Evolutionary conservation across 208 protist species (phyloP), one percentile per base, ranked within the genome.

Genomic region (Trypanosoma lewisi): DNA sequence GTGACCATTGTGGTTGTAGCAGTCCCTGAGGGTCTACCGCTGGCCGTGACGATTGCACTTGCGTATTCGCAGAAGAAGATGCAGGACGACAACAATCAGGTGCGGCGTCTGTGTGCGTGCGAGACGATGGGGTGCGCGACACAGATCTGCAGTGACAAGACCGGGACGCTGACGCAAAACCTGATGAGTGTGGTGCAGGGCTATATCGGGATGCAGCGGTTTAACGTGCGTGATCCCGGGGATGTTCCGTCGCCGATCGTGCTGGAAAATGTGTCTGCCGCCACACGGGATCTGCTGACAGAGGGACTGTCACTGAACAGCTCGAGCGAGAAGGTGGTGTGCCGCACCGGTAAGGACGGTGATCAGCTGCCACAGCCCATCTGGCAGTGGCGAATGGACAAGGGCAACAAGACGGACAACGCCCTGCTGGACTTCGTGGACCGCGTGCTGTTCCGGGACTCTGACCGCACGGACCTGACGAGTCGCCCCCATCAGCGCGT

Each of bases 11-110:
- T 99, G 12, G 98, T 98, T 21, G 97, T 99, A 30, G 98, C 98
- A 14, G 96, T 99, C 45, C 98, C 98, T 16, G 97, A 99, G 78
- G 97, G 97, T 47, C 89, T 99, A 12, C 96, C 97, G 25, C 81
- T 99, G 16, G 94, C 96, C 48, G 97, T 99, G 47, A 99, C 98
- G 16, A 98, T 99, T 53, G 95, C 98, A 4, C 85, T 99, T 5
- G 98, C 98, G 30, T 99, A 98, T 81, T 97, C 93, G 33, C 98
- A 99, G 87, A 84, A 75, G 53, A 96, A 98, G 76, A 99, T 99
- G 98, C 91, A 98, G 54, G 88, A 98, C n/a, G 98, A 99, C 56
- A 96, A 99, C 60, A 98, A 98, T 80, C 86, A 99, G n/a, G 98
- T 99, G 2, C 84, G 98, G 52, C 87, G 94, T 33, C 85, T 99